Evolutionary conservation across 169 alveolate genomes (phyloP).

Genomic region (Theileria orientalis): DNA sequence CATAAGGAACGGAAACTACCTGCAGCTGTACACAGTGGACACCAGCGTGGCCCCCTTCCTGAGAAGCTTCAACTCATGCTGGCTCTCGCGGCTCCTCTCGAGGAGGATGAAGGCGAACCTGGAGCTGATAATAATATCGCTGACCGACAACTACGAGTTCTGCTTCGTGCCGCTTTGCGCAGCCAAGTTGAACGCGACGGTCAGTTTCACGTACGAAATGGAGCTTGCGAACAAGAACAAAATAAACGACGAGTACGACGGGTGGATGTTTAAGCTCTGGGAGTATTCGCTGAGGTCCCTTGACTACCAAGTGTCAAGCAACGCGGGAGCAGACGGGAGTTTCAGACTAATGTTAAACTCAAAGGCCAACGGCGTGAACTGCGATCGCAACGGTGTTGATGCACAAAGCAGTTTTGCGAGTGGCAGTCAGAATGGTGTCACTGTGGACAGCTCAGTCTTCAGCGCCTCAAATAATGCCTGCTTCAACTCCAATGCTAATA

Average conservation of each 20-base stretch:
- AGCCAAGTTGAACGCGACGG: constrained; percentile 13
- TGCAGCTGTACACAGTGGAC: constrained; percentile 41
- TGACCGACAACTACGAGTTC: constrained; percentile 44
- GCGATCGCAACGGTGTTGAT: too few species aligned
- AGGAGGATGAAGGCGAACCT: constrained; percentile 27
- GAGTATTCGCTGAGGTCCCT: constrained; percentile 30
- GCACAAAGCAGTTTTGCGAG: background rate
- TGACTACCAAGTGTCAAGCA: background rate
- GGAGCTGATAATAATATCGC: constrained; percentile 33
- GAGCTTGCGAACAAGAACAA: constrained; percentile 25
- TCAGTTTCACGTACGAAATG: constrained; percentile 26
- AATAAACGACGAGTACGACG: constrained; percentile 47
- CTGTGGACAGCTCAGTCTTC: background rate
- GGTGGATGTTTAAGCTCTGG: constrained; percentile 52
- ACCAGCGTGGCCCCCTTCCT: constrained; percentile 13
- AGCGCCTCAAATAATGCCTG: too few species aligned
- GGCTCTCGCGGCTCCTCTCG: constrained; percentile 43
- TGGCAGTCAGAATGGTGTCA: background rate
- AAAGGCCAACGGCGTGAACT: too few species aligned
- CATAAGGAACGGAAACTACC: constrained; percentile 19
- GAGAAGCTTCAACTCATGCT: constrained; percentile 28
- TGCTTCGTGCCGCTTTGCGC: constrained; percentile 55
- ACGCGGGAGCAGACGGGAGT: background rate
- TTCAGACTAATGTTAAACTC: too few species aligned
- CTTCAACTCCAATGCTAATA: too few species aligned